Evolutionary conservation across 202 grass and related monocot species (phyloP), one percentile per base, ranked within the genome.

Genomic region (Miscanthus sacchariflorus): DNA sequence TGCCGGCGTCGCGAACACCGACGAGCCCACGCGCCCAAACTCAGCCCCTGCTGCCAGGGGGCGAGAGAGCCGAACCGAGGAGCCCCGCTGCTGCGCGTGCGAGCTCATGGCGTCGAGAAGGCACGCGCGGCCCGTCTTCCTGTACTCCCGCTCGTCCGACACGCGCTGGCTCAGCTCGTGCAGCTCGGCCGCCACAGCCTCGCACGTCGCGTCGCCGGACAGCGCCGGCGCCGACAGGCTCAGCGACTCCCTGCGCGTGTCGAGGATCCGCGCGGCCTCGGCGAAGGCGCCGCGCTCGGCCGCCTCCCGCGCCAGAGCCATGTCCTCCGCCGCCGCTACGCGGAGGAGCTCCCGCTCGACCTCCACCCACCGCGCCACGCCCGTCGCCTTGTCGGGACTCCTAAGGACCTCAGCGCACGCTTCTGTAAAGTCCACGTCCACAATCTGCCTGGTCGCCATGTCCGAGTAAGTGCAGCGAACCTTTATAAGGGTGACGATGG

Each of bases 101-200:
- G 92, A 70, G 82, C 84, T 91, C 21, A 94, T 36, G 19, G 72
- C 77, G 1, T 90, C 81, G 33, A 94, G 72, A 69, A 89, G 3
- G 21, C 74, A 83, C 21, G 92, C 90, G 23, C 90, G 73, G 23
- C 92, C 90, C 0, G 45, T 42, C 12, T 9, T 30, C 23, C 45
- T 43, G 19, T 91, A 94, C 39, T 61, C 5, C 33, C 21, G 23
- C 67, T 15, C 68, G 63, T 23, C 77, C 21, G 78, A 28, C 92
- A 94, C 91, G 66, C 81, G 87, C 30, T 6, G 52, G 36, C 56
- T 19, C 27, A 89, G 78, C 36, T 91, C 87, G 14, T 9, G 5
- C 43, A 94, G 72, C 39, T 91, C 90, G 0, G 33, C 27, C 44
- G 30, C 66, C 63, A 92, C 21, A 19, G 70, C 68, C 45, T 15